phyloP scores from a whole-genome alignment of 164 flowering plant species.

The Magnolia changhungtana region DNA sequence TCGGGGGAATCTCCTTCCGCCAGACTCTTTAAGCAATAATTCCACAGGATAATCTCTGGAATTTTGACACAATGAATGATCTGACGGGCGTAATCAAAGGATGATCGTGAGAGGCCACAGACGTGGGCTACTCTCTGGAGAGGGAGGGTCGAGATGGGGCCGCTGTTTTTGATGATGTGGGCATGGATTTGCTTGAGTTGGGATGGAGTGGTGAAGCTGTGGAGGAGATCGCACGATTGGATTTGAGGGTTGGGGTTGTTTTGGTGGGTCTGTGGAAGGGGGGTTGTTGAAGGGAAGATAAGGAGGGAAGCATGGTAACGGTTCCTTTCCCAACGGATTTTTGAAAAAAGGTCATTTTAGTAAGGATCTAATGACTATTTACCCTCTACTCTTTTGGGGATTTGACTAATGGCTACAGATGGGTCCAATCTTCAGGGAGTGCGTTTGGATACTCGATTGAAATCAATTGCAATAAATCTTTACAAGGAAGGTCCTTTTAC shows the following conservation, averaged over 20 bases:
- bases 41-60: slow-evolving; percentile 40
- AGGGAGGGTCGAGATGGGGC: slow-evolving; percentile 16
- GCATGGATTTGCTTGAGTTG: slow-evolving; percentile 66
- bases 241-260: neutral
- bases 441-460: too few species aligned
- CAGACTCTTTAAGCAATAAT: slow-evolving; percentile 41
- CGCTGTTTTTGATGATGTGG: slow-evolving; percentile 46
- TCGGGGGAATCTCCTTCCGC: slow-evolving; percentile 50
- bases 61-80: slow-evolving; percentile 28
- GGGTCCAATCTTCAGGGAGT: too few species aligned
- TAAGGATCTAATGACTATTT: too few species aligned
- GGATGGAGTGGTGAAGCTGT: slow-evolving; percentile 42
- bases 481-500: too few species aligned
- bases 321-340: neutral
- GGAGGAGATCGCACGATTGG: slow-evolving; percentile 9
- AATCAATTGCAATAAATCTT: too few species aligned
- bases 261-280: neutral
- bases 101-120: slow-evolving; percentile 39
- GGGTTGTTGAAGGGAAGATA: neutral
- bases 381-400: too few species aligned
- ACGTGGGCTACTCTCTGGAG: slow-evolving; percentile 37
- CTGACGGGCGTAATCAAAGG: slow-evolving; percentile 42
- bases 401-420: too few species aligned
- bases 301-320: neutral
- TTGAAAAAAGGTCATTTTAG: too few species aligned